Evolutionary conservation across 352 stramenopile genomes (phyloP), one percentile per base, ranked within the genome.

Genomic region (Phytophthora melonis): DNA sequence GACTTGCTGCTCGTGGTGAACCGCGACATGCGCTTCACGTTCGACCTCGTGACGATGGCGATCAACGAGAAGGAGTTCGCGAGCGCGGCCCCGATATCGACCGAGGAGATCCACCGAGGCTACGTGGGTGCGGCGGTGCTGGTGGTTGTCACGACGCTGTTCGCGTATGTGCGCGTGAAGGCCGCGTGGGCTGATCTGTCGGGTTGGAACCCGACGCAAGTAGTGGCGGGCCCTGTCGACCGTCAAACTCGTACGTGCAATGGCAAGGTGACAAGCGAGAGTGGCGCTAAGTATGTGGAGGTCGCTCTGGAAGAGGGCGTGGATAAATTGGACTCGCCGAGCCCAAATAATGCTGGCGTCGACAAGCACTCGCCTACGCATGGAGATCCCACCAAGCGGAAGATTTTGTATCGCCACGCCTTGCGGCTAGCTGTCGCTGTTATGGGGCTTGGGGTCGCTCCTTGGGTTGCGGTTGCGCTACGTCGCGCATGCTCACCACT

Each of bases 11-110:
- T 86, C 16, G 50, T 89, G 32, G 66, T 70, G 8, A 77, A 77
- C 2, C 78, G 77, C 1, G 50, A 82, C 16, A 76, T 79, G 59
- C 80, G 82, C 30, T 81, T 87, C 63, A 84, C 77, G 34, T 76
- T 82, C 16, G 72, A 83, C 45, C 78, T 75, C 7, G 23, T 75
- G 18, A 41, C 43, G 0, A 57, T 57, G 34, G 45, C 47, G 16
- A 74, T 74, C 43, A 58, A 47, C 71, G 63, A 79, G 78, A 49
- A 68, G 52, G 27, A 79, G 27, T 84, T 79, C 60, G 39, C 74
- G 11, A 77, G 72, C 27, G 80, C 74, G 30, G 75, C 66, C 18
- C 70, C 72, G 8, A 80, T 77, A 23, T 72, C 57, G 19, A 49
- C 41, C 16, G 41, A 86, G 45, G 63, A 79, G 21, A 66, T 89